Conservation (phyloP, 2,329 filamentous ascomycete genomes). For the Fusarium tricinctum region DNA sequence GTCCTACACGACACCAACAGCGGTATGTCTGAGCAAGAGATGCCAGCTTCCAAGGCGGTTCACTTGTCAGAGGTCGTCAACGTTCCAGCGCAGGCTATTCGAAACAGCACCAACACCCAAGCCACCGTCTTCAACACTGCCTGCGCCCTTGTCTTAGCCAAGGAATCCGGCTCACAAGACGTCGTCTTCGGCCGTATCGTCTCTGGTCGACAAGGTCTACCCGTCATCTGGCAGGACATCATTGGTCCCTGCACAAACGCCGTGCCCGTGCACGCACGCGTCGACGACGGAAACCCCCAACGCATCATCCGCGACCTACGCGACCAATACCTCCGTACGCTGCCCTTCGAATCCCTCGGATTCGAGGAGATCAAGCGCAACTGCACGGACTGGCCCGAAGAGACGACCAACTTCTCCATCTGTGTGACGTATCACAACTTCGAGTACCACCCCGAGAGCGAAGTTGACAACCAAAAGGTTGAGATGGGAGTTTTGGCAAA, state of each 20-base stretch:
- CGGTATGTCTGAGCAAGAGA: background rate
- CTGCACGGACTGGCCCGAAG: constrained; percentile 38
- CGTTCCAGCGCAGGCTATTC: constrained; percentile 7
- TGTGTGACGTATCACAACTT: constrained; percentile 27
- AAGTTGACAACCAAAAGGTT: constrained; percentile 12
- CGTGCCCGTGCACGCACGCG: constrained; percentile 11
- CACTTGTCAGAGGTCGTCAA: constrained; percentile 15
- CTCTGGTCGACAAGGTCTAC: constrained; percentile 35
- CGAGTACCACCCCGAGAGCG: constrained; percentile 25
- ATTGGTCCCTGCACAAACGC: constrained; percentile 26
- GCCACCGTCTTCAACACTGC: constrained; percentile 18
- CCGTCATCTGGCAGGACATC: constrained; percentile 29
- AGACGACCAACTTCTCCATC: background rate
- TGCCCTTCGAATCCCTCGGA: constrained; percentile 34
- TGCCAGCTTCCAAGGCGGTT: background rate
- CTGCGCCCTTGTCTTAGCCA: constrained; percentile 1
- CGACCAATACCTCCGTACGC: constrained; percentile 35
- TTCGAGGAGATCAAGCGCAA: constrained; percentile 39
- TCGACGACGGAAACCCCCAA: background rate
- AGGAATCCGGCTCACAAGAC: constrained; percentile 4
- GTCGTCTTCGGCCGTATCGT: constrained; percentile 43
- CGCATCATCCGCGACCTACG: constrained; percentile 30
- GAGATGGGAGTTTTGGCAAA: constrained; percentile 26
- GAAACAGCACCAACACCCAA: constrained; percentile 9
- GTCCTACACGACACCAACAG: background rate